Base-by-base conservation (phyloP, 352 stramenopile species). In the Aphanomyces cochlioides region DNA sequence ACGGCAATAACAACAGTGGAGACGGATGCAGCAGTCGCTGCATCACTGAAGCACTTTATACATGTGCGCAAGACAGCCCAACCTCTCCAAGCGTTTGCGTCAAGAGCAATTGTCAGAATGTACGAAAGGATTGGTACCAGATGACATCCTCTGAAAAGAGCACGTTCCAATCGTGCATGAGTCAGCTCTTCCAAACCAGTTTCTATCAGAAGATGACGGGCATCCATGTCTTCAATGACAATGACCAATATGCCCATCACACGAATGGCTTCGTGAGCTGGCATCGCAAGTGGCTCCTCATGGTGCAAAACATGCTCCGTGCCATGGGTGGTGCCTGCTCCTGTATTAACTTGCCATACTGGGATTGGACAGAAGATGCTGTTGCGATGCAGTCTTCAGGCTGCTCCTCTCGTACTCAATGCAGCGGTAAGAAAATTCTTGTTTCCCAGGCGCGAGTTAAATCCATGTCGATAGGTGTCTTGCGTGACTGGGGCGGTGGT, bases 21-120 rank as follows among this genome's bases (percentile, higher is more conserved):
- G 73, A 78, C 50, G 73, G 73, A 15, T 78, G 73, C 57, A 69
- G 57, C 47, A 19, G 41, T 3, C 65, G 58, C n/a, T 78, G 73
- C 58, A 43, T 54, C 40, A 65, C 70, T 39, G 73, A 78, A 60
- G 56, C 54, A 13, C 65, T 73, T 5, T 78, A 66, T 37, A 69
- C 71, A 13, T 78, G 73, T 61, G 73, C 56, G 37, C 15, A 19
- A 13, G 43, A 37, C 19, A 41, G 37, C 19, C 36, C 70, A 12
- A 56, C 54, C 41, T 19, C 37, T 19, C 40, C 60, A 37, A 69
- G 47, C 34, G 48, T 60, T 21, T 78, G 73, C 53, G 57, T 28
- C 36, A 61, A 61, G 45, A 61, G 45, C 19, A 70, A 61, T 15
- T 70, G 64, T 34, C n/a, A 7, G 21, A 70, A 70, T 34, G 10